phyloP scores from a whole-genome alignment of 1,284 basidiomycete species.

The Malassezia psittaci region DNA sequence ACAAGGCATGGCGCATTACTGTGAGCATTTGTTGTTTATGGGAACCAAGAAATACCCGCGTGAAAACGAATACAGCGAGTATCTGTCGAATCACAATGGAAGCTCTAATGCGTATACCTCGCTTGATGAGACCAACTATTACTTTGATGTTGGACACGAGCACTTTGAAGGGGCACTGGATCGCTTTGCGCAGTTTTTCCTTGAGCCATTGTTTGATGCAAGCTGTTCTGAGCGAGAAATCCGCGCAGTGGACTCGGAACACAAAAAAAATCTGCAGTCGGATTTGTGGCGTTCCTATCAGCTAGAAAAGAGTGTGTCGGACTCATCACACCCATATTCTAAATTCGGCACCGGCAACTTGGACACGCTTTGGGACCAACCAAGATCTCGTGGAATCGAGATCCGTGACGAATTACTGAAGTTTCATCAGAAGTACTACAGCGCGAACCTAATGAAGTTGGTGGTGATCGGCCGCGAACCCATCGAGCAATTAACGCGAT shows the following conservation, averaged over 20 bases:
- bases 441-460: constrained; percentile 83
- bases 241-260: constrained; percentile 93
- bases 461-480: constrained; percentile 82
- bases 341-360: constrained; percentile 92
- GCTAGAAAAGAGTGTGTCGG: constrained; percentile 76
- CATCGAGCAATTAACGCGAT: constrained; percentile 63
- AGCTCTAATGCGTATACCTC: constrained; percentile 88
- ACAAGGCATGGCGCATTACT: constrained; percentile 72
- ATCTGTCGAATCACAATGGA: constrained; percentile 80
- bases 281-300: constrained; percentile 97
- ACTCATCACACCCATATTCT: constrained; percentile 67
- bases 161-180: constrained; percentile 73
- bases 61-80: constrained; percentile 54
- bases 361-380: constrained; percentile 63
- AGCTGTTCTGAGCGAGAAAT: constrained; percentile 88
- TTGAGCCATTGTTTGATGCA: constrained; percentile 76
- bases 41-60: constrained; percentile 51
- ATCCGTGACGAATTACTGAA: constrained; percentile 80
- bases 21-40: constrained; percentile 94
- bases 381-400: constrained; percentile 60
- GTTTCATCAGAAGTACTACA: constrained; percentile 91
- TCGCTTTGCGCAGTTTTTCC: constrained; percentile 89
- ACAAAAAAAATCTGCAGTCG: constrained; percentile 93
- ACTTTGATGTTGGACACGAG: constrained; percentile 78
- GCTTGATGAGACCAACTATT: constrained; percentile 86